Base-by-base conservation (phyloP, 352 stramenopile genomes). In the Globisporangium parvum region DNA sequence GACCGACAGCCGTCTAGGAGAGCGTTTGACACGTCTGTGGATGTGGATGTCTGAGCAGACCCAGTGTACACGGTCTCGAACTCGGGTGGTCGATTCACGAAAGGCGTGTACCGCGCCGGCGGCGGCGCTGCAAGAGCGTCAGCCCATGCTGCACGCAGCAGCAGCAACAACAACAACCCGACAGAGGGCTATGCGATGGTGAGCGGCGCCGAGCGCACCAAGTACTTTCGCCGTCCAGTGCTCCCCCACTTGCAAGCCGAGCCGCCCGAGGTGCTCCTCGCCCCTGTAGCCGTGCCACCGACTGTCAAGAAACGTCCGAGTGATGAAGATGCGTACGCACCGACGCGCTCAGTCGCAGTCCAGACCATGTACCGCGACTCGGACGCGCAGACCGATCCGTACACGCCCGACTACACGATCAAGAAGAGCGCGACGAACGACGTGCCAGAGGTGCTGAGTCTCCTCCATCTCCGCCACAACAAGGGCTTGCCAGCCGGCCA, bases 281-380 rank as follows among this genome's bases (percentile, higher is more conserved):
- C 90, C 28, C 90, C 90, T 3, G 75, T 79, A 1, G 28, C 63
- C 1, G 42, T 62, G 8, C 37, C 62, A 10, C 47, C 57, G 5
- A 62, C 63, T 20, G 59, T 72, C 8, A 71, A 79, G 50, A 69
- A 71, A 42, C 65, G 65, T 0, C 39, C 45, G 0, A n/a, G 55
- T 8, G 44, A 75, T 10, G 67, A 80, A 54, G 72, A 70, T 17
- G 67, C 67, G 18, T 67, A 65, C 42, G 61, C 61, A 26, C 67
- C 61, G 0, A 92, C 76, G 23, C 77, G 83, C 28, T 87, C 85
- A 2, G 69, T 96, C 8, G 91, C 75, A 8, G 77, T 96, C 17
- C 93, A 98, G 75, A 98, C 91, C 9, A 71, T 78, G 70, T 97
- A 95, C 66, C 83, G 93, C 35, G 93, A 98, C 62, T 96, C 84